Evolutionary conservation across 2,329 filamentous ascomycete genomes (phyloP), one percentile per base, ranked within the genome.

Genomic region (Trichoderma arundinaceum): DNA sequence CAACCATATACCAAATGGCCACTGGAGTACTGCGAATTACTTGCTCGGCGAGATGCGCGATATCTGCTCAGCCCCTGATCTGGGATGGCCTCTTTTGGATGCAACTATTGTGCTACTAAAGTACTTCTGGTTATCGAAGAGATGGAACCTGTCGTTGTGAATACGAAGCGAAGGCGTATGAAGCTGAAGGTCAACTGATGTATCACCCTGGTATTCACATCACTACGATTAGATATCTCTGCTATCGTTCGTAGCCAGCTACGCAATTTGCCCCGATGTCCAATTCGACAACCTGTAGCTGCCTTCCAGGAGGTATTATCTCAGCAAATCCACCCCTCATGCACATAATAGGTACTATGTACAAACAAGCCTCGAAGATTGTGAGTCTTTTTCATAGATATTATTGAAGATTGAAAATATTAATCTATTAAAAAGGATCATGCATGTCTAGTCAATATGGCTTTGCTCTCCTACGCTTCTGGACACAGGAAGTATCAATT

Each of bases 1-100:
- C 63, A 68, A 56, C 17, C 48, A 7, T 72, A 71, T n/a, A 64
- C 62, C 1, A 39, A 64, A 19, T 75, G 72, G 72, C 64, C 71
- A 6, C 58, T 68, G 12, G 41, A 66, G 4, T 74, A 71, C 39
- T 74, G 72, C 57, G 57, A 69, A 5, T 59, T 69, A 1, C 67
- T 75, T 2, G 67, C 68, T 9, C 43, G 63, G 1, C 66, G 68
- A 22, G 71, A 74, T 41, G 69, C 68, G 4, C 70, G 73, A 12
- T 73, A 74, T 60, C 63, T 75, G 3, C 64, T 73, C 22, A 74
- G 68, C 12, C 72, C 73, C 2, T 74, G 69, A 72, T 68, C 64
- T 3, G 64, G 2, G 49, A n/a, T 13, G 22, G 10, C 15, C 32
- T 57, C 10, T 10, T 17, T 33, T 4, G 33, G 7, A 9, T 7